Conservation (phyloP, 352 stramenopile genomes). For the Globisporangium yorkense region DNA sequence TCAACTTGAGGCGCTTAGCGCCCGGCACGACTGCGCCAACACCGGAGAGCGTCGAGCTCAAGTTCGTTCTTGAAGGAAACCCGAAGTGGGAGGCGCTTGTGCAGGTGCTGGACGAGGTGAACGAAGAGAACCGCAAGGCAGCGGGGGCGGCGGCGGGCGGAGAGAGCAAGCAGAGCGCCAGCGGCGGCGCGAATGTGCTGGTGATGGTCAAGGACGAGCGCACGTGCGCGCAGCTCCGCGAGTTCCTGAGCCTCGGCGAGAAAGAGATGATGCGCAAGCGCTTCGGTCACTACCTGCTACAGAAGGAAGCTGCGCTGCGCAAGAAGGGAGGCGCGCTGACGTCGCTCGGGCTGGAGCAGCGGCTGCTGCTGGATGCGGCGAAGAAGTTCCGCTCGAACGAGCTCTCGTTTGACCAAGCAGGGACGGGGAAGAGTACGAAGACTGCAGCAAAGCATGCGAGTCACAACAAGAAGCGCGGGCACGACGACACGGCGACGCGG, state of each 20-base stretch:
- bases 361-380: slow-evolving; percentile 50
- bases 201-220: slow-evolving; percentile 89
- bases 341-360: slow-evolving; percentile 52
- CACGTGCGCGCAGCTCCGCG: slow-evolving; percentile 76
- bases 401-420: slow-evolving; percentile 24
- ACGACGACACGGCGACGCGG: neutral
- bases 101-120: slow-evolving; percentile 91
- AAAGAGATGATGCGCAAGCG: slow-evolving; percentile 77
- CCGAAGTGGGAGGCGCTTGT: slow-evolving; percentile 93
- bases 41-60: slow-evolving; percentile 34
- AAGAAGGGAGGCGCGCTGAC: slow-evolving; percentile 40
- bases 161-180: slow-evolving; percentile 14
- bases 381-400: slow-evolving; percentile 41
- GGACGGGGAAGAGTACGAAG: slow-evolving; percentile 14
- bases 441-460: slow-evolving; percentile 2
- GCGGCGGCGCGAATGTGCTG: slow-evolving; percentile 50
- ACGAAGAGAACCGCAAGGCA: slow-evolving; percentile 29
- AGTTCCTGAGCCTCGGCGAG: slow-evolving; percentile 76
- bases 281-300: slow-evolving; percentile 78
- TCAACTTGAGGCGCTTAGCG: slow-evolving; percentile 26
- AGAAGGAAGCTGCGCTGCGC: slow-evolving; percentile 50
- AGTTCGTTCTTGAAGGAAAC: slow-evolving; percentile 84
- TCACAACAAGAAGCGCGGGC: slow-evolving; percentile 17
- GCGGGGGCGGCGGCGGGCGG: slow-evolving; percentile 8
- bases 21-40: slow-evolving; percentile 8